phyloP scores from a whole-genome alignment of 495 filamentous ascomycete genomes.

The Penicillium egyptiacum region DNA sequence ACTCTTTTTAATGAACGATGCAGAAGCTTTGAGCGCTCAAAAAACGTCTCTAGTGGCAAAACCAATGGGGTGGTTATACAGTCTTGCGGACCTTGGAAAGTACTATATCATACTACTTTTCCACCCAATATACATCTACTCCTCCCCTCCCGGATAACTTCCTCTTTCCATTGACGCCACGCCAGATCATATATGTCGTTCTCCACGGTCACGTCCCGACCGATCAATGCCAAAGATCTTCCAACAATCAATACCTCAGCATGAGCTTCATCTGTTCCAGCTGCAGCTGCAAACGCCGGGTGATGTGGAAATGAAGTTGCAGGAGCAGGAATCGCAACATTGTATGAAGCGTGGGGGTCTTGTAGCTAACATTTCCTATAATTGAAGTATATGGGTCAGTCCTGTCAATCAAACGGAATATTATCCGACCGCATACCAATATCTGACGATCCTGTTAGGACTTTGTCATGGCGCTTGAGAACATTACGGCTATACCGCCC shows the following conservation, averaged over 20 bases:
- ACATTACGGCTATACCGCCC: conserved; percentile 48
- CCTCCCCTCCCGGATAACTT: conserved; percentile 22
- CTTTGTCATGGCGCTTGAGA: conserved; percentile 46
- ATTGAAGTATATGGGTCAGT: background rate
- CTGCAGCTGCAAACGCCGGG: conserved; percentile 57
- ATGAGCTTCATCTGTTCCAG: conserved; percentile 56
- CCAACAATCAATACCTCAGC: conserved; percentile 51
- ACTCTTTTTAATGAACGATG: no score
- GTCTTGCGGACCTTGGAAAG: background rate
- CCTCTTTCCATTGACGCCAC: conserved; percentile 29
- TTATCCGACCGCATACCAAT: conserved; percentile 48
- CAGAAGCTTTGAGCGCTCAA: background rate
- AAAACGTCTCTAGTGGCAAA: background rate
- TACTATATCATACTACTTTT: background rate
- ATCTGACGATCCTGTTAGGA: conserved; percentile 51
- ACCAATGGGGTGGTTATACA: background rate
- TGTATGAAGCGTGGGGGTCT: conserved; percentile 59
- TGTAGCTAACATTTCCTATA: conserved; percentile 62
- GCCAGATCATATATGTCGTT: conserved; percentile 43
- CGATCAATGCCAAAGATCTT: conserved; percentile 55
- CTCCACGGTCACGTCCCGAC: conserved; percentile 52
- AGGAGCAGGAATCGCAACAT: conserved; percentile 52
- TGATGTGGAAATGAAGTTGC: conserved; percentile 56
- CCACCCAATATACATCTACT: background rate
- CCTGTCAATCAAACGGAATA: no score